These are phyloP conservation scores for Purshia tridentata DNA, from an alignment of 306 rosid species.

Conservation along the genomic window DNA sequence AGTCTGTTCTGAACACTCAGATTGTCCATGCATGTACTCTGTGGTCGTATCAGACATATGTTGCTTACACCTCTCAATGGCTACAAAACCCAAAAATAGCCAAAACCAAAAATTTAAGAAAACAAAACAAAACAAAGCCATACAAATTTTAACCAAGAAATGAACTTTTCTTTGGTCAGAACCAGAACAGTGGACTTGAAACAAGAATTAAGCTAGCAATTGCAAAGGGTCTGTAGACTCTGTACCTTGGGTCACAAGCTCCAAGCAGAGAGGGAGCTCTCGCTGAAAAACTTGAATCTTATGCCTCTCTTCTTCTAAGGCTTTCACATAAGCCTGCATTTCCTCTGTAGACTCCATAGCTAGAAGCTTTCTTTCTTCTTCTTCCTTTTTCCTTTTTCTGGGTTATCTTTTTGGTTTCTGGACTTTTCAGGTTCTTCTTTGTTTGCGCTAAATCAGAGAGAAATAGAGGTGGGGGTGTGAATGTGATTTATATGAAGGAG, in stretches of 20 bases:
- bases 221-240: neutral
- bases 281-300: constrained; percentile 72
- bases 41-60: constrained; percentile 54
- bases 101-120: neutral
- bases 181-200: neutral
- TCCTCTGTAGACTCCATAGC: constrained; percentile 38
- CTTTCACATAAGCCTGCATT: constrained; percentile 60
- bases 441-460: constrained; percentile 19
- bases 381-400: neutral
- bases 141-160: neutral
- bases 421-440: neutral
- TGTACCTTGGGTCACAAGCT: constrained; percentile 76
- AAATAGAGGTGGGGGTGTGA: neutral
- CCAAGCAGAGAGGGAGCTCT: constrained; percentile 82
- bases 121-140: neutral
- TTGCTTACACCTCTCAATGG: constrained; percentile 66
- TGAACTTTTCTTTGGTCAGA: neutral
- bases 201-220: constrained; percentile 8
- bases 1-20: constrained; percentile 80
- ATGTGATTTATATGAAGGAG: neutral
- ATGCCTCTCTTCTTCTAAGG: constrained; percentile 57
- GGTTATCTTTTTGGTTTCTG: neutral
- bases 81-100: constrained; percentile 28
- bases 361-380: neutral
- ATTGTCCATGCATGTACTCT: constrained; percentile 67